phyloP scores from a whole-genome alignment of 805 yeast species.

The Ogataea salicorniae region DNA sequence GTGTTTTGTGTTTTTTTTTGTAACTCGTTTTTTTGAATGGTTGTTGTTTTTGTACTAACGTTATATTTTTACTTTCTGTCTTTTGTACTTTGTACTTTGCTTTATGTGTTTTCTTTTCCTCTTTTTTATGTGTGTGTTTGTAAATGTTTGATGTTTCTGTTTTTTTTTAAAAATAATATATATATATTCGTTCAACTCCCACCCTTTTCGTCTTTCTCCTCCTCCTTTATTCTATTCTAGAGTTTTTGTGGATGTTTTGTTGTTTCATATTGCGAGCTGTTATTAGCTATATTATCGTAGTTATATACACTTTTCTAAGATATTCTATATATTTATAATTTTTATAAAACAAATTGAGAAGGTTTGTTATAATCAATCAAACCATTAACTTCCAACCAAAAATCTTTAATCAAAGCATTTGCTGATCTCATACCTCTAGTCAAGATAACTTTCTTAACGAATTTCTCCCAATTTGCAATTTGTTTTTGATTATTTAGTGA shows the following conservation, averaged over 20 bases:
- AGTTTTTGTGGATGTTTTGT: too few species aligned
- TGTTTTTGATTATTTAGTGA: slow-evolving; percentile 19
- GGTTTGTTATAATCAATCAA: slow-evolving; percentile 35
- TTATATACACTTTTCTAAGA: not conserved
- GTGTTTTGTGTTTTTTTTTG: not conserved
- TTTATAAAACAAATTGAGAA: not conserved
- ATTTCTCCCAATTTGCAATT: slow-evolving; percentile 33
- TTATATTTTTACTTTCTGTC: too few species aligned
- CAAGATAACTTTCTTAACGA: slow-evolving; percentile 50
- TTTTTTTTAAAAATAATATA: too few species aligned
- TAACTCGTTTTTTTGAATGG: not conserved
- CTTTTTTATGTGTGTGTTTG: too few species aligned
- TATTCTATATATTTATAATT: not conserved
- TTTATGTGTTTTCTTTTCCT: too few species aligned
- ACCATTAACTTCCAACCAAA: slow-evolving; percentile 63
- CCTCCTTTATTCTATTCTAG: too few species aligned
- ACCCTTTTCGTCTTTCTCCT: too few species aligned
- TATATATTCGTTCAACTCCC: too few species aligned
- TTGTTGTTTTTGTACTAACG: too few species aligned
- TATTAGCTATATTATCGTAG: not conserved
- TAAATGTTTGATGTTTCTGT: too few species aligned
- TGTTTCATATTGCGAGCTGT: too few species aligned
- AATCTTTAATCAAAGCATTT: slow-evolving; percentile 48
- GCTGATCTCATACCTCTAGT: slow-evolving; percentile 66
- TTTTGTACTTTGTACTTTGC: too few species aligned